Conservation (phyloP, 2,329 filamentous ascomycete genomes). For the Xylaria sp. region DNA sequence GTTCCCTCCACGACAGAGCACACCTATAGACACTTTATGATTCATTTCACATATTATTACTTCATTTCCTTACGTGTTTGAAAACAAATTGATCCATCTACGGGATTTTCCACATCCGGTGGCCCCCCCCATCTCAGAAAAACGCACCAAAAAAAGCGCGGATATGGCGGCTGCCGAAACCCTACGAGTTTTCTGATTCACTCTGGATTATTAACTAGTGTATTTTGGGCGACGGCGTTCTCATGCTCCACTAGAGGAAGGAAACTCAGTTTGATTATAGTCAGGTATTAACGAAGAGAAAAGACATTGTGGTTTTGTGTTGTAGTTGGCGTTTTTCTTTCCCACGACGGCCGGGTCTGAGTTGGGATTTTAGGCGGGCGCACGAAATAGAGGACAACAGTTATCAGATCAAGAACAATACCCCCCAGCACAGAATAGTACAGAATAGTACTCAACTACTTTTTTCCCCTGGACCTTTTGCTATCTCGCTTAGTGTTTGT, state of each 20-base stretch:
- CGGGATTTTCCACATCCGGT: not conserved
- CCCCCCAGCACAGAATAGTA: too few relatives aligned
- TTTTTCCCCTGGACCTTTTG: not conserved
- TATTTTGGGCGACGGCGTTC: constrained; percentile 24
- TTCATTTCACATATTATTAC: constrained; percentile 1
- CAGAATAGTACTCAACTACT: constrained; percentile 23
- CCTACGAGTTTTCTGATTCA: constrained; percentile 20
- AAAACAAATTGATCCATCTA: constrained; percentile 5
- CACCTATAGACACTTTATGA: constrained; percentile 17
- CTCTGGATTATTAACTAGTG: constrained; percentile 9
- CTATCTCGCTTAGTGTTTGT: constrained; percentile 16
- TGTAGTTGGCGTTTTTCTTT: constrained; percentile 15
- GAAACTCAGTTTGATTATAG: constrained; percentile 2
- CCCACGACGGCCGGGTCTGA: not conserved
- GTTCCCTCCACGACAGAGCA: not conserved
- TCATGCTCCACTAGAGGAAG: constrained; percentile 10
- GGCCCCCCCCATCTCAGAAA: not conserved
- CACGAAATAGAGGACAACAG: constrained; percentile 17
- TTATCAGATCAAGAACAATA: constrained; percentile 23
- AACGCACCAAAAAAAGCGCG: constrained; percentile 15
- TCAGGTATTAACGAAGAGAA: constrained; percentile 7
- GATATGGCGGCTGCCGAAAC: constrained; percentile 13
- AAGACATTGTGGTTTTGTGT: constrained; percentile 18
- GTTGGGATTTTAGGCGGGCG: constrained; percentile 18
- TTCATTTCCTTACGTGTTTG: constrained; percentile 25